Evolutionary conservation across 73 alveolate species (phyloP).

Genomic region (Effrenium voratum): DNA sequence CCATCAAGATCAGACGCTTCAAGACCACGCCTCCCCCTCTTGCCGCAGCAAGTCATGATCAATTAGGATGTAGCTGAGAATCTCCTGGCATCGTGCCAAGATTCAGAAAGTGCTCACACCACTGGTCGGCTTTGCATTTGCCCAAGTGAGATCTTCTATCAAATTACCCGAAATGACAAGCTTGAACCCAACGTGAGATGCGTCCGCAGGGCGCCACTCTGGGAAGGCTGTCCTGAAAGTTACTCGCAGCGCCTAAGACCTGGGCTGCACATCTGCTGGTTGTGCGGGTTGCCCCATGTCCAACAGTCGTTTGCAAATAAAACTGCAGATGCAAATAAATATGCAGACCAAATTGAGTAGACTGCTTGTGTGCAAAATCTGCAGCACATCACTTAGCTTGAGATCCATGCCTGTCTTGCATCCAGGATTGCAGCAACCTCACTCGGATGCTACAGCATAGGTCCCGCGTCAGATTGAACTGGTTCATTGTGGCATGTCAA

Average conservation of each 20-base stretch:
- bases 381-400: neutral
- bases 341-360: neutral
- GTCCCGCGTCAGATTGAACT: neutral
- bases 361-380: too few relatives aligned
- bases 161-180: too few relatives aligned
- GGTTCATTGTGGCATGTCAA: neutral
- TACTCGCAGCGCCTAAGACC: conserved; percentile 83
- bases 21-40: conserved; percentile 55
- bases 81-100: conserved; percentile 37
- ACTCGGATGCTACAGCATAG: too few relatives aligned
- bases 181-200: too few relatives aligned
- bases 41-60: conserved; percentile 74
- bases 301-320: too few relatives aligned
- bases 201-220: too few relatives aligned
- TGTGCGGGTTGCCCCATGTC: neutral
- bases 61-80: conserved; percentile 49
- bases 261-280: neutral
- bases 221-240: conserved; percentile 40
- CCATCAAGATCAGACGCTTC: too few relatives aligned
- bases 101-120: too few relatives aligned
- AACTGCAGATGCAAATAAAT: too few relatives aligned
- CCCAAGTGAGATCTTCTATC: too few relatives aligned
- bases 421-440: conserved; percentile 87
- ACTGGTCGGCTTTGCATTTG: too few relatives aligned
- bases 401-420: conserved; percentile 46